Evolutionary conservation across 1,139 yeast genomes (phyloP).

Genomic region (Yamadazyma triangularis): DNA sequence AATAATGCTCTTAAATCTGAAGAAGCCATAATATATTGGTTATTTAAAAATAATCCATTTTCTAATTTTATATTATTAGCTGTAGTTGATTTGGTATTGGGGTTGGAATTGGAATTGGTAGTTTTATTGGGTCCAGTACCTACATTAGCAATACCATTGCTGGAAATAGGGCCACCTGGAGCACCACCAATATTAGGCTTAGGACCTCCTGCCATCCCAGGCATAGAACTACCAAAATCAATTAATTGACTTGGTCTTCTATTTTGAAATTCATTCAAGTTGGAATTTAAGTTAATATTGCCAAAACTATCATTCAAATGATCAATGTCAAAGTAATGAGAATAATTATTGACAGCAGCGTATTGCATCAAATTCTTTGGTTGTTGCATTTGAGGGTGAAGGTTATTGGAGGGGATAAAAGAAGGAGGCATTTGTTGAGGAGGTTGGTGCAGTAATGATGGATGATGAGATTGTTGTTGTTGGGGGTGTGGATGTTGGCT

Average conservation of each 20-base stretch:
- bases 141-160: too few relatives aligned
- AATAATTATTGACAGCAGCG: constrained; percentile 13
- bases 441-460: too few relatives aligned
- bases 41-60: constrained; percentile 51
- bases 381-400: too few relatives aligned
- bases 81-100: background rate
- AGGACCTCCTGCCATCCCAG: too few relatives aligned
- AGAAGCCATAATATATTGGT: constrained; percentile 51
- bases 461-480: constrained; percentile 2
- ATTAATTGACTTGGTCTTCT: constrained; percentile 45
- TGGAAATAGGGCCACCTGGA: too few relatives aligned
- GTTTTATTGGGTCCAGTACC: too few relatives aligned
- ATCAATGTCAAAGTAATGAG: too few relatives aligned
- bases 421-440: too few relatives aligned
- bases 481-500: too few relatives aligned
- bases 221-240: too few relatives aligned
- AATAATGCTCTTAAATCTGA: constrained; percentile 43
- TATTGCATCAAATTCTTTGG: constrained; percentile 10
- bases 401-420: too few relatives aligned
- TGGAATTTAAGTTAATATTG: constrained; percentile 31
- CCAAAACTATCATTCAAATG: constrained; percentile 32
- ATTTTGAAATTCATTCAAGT: constrained; percentile 39
- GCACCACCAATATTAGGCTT: too few relatives aligned
- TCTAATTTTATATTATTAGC: constrained; percentile 34
- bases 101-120: constrained; percentile 3